phyloP scores from a whole-genome alignment of 768 basidiomycete species.

The Cytidiella melzeri region DNA sequence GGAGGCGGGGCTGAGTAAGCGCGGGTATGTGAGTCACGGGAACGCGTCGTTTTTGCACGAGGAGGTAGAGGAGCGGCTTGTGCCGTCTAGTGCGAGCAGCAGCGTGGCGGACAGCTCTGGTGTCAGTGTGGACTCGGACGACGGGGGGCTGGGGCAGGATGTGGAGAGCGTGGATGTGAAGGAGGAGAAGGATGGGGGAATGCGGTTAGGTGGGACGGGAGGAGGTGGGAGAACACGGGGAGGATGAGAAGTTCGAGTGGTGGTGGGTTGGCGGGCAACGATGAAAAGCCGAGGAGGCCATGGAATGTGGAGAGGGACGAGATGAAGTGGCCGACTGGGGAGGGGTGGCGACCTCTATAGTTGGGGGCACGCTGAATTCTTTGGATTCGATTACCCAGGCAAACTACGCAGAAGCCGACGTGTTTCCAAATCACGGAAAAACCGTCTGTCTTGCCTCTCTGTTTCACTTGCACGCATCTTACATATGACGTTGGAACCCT shows the following conservation, averaged over 20 bases:
- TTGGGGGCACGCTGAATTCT: no score
- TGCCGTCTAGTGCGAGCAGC: conserved; percentile 31
- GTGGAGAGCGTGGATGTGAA: conserved; percentile 30
- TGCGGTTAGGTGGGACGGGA: conserved; percentile 8
- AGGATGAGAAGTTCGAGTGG: conserved; percentile 1
- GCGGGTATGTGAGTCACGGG: conserved; percentile 47
- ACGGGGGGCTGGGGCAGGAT: conserved; percentile 11
- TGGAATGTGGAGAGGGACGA: conserved; percentile 37
- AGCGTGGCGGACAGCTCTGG: conserved; percentile 4
- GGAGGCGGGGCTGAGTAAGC: conserved; percentile 56
- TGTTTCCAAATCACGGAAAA: no score
- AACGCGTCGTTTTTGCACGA: conserved; percentile 26
- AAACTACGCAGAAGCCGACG: no score
- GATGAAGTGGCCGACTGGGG: conserved; percentile 55
- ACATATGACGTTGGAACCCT: no score
- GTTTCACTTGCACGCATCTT: no score
- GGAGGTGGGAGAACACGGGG: neutral
- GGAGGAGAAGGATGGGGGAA: conserved; percentile 10
- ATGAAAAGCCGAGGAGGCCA: conserved; percentile 11
- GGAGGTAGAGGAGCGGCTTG: conserved; percentile 33
- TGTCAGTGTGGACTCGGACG: conserved; percentile 6
- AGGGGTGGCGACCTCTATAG: conserved; percentile 46
- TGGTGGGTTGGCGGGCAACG: neutral
- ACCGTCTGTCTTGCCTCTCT: no score
- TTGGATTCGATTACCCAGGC: no score